phyloP scores from a whole-genome alignment of 345 rosid species.

The Iberis pinnata region DNA sequence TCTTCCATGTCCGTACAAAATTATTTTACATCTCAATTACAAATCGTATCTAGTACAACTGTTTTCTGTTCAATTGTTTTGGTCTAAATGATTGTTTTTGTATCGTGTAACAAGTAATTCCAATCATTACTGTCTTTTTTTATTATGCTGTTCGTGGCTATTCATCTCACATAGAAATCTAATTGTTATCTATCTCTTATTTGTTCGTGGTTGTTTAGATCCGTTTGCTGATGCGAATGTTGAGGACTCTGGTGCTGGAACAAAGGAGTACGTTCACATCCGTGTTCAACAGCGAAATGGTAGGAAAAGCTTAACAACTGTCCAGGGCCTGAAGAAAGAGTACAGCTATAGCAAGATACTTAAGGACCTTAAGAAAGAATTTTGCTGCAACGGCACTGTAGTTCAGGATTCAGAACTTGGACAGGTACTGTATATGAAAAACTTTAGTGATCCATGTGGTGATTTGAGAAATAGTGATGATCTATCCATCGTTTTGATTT shows the following conservation, averaged over 20 bases:
- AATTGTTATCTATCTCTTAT: background rate
- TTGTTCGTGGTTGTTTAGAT: background rate
- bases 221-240: background rate
- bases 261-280: background rate
- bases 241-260: background rate
- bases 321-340: background rate
- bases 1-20: too few relatives aligned
- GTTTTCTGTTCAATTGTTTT: too few relatives aligned
- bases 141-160: background rate
- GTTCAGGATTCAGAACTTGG: background rate
- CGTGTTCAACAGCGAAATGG: background rate
- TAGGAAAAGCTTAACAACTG: background rate
- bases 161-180: background rate
- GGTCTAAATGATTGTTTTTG: too few relatives aligned
- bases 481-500: background rate
- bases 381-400: background rate
- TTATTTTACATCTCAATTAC: too few relatives aligned
- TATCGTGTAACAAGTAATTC: too few relatives aligned
- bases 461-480: too few relatives aligned
- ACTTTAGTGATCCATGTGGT: too few relatives aligned
- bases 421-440: background rate
- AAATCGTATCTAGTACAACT: too few relatives aligned
- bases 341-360: background rate
- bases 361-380: background rate
- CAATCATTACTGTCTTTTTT: too few relatives aligned